Conservation (phyloP, 2,329 filamentous ascomycete genomes). For the Acephala macrosclerotiorum region DNA sequence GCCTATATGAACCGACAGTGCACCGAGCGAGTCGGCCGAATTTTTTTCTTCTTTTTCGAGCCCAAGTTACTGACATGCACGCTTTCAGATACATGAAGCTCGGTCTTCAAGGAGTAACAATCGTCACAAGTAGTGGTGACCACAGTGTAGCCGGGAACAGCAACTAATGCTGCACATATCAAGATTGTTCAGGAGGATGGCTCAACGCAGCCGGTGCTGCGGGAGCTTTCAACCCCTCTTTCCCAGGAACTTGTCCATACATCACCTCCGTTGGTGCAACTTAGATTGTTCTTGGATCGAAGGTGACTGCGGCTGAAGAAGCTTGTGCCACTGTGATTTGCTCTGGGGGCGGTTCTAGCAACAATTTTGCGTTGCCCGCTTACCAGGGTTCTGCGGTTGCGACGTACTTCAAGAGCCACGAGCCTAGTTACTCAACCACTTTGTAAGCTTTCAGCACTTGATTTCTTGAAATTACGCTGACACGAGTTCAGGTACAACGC, state of each 20-base stretch:
- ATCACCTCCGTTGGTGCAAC: conserved; percentile 73
- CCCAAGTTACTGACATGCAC: neutral
- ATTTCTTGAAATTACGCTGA: neutral
- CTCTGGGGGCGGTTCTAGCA: conserved; percentile 5
- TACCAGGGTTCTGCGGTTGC: neutral
- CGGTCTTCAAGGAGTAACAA: conserved; percentile 11
- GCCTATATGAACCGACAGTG: conserved; percentile 11
- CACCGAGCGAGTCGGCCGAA: conserved; percentile 46
- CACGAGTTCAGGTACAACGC: neutral
- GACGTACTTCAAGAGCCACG: neutral
- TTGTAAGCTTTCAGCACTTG: neutral
- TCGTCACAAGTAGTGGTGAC: conserved; percentile 21
- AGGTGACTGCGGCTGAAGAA: neutral
- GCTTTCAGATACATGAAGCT: conserved; percentile 11
- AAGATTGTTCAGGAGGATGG: conserved; percentile 32
- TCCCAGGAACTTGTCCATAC: conserved; percentile 72
- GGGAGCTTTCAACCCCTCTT: conserved; percentile 53
- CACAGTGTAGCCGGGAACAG: conserved; percentile 43
- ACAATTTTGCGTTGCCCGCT: neutral
- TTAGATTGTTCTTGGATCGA: conserved; percentile 42
- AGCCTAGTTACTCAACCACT: neutral
- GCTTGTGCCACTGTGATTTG: neutral
- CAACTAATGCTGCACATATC: conserved; percentile 25
- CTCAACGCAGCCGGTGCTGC: conserved; percentile 18
- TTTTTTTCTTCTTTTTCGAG: neutral